Percentiles rank a stretch among this genome's conserved stretches.
phyloP scores from a whole-genome alignment of 2,329 filamentous ascomycete species.

The Dactylellina leptospora region DNA sequence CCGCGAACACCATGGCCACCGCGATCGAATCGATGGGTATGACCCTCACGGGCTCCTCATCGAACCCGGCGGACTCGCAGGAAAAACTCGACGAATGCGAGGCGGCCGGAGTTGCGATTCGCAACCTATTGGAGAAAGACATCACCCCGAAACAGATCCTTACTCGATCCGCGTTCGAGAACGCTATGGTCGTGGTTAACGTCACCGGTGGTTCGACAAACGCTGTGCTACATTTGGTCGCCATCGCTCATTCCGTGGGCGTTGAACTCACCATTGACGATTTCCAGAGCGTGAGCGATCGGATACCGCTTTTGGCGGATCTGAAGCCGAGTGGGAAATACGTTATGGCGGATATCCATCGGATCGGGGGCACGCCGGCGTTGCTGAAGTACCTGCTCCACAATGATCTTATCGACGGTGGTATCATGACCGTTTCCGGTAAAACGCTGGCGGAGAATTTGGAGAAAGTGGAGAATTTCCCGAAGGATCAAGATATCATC shows the following conservation, averaged over 20 bases:
- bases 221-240: slow-evolving; percentile 83
- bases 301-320: slow-evolving; percentile 80
- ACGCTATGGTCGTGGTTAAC: slow-evolving; percentile 83
- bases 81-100: slow-evolving; percentile 78
- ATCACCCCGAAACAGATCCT: slow-evolving; percentile 81
- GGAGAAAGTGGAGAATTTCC: slow-evolving; percentile 70
- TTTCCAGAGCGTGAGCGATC: slow-evolving; percentile 82
- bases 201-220: slow-evolving; percentile 87
- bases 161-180: slow-evolving; percentile 81
- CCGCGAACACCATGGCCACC: slow-evolving; percentile 78
- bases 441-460: slow-evolving; percentile 69
- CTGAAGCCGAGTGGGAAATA: slow-evolving; percentile 78
- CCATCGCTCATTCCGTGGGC: slow-evolving; percentile 81
- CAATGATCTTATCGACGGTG: slow-evolving; percentile 69
- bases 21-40: slow-evolving; percentile 78
- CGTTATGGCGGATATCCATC: slow-evolving; percentile 69
- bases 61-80: slow-evolving; percentile 77
- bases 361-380: slow-evolving; percentile 68
- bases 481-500: slow-evolving; percentile 75
- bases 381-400: slow-evolving; percentile 69
- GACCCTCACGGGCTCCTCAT: slow-evolving; percentile 83
- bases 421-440: slow-evolving; percentile 70
- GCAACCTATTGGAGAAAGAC: slow-evolving; percentile 76
- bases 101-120: slow-evolving; percentile 75
- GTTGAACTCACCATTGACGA: slow-evolving; percentile 85